These are phyloP conservation scores for Nothomitra cinnamomea DNA, from an alignment of 2,329 filamentous ascomycete species.

Conservation along the genomic window DNA sequence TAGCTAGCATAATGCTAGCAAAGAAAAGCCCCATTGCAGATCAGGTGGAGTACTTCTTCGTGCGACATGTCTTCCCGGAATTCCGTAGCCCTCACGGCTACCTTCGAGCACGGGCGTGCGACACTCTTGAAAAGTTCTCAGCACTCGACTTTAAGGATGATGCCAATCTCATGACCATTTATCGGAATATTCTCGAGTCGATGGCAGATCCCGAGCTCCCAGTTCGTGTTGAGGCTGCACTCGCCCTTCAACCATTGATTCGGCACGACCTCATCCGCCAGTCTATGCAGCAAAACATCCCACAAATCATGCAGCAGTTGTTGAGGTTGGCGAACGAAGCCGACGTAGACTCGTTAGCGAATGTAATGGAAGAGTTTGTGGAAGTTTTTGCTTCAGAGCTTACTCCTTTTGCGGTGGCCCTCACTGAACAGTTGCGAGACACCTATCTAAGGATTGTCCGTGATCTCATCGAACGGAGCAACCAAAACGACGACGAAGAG, in stretches of 20 bases:
- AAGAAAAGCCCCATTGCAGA: constrained; percentile 98
- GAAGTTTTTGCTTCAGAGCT: constrained; percentile 96
- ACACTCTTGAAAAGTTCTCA: constrained; percentile 96
- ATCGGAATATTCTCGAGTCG: constrained; percentile 88
- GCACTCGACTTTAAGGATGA: constrained; percentile 92
- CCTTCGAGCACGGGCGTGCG: constrained; percentile 83
- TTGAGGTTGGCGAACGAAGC: constrained; percentile 95
- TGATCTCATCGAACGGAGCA: constrained; percentile 76
- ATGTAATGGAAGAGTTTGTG: constrained; percentile 99
- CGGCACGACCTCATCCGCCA: constrained; percentile 84
- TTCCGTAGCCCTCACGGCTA: constrained; percentile 87
- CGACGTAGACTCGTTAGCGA: constrained; percentile 89
- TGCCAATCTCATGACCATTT: constrained; percentile 90
- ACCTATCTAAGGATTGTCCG: constrained; percentile 89
- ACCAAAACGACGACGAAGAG: constrained; percentile 56
- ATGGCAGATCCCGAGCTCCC: constrained; percentile 92
- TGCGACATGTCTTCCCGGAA: constrained; percentile 94
- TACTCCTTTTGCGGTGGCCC: constrained; percentile 87
- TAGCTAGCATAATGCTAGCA: constrained; percentile 83
- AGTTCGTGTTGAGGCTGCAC: constrained; percentile 81
- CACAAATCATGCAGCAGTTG: constrained; percentile 97
- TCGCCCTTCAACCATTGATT: constrained; percentile 89
- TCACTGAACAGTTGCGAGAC: constrained; percentile 89
- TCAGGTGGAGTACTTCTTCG: constrained; percentile 96
- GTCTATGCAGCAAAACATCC: constrained; percentile 95